A percentile compares a stretch with the other conserved stretches of the same genome.
Evolutionary conservation across 1,284 basidiomycete genomes (phyloP).

Genomic region (Malassezia japonica): DNA sequence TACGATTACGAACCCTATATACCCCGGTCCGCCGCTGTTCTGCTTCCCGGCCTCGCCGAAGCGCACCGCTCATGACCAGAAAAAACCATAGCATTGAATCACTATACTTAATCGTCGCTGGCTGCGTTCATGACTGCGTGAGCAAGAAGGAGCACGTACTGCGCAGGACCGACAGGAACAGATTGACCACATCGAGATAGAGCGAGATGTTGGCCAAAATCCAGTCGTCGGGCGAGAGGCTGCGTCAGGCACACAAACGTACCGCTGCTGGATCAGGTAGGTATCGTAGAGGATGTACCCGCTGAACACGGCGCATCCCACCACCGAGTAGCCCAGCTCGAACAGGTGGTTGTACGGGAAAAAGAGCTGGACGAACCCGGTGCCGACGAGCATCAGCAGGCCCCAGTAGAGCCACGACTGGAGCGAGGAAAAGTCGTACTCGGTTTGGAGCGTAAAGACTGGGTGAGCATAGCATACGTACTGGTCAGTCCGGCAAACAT

Average conservation of each 20-base stretch:
- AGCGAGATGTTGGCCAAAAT: conserved; percentile 74
- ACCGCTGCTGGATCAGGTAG: conserved; percentile 59
- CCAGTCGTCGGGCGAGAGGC: conserved; percentile 74
- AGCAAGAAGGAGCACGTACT: not conserved
- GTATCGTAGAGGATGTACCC: conserved; percentile 61
- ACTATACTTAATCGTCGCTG: conserved; percentile 1
- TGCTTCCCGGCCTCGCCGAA: no score
- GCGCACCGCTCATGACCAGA: not conserved
- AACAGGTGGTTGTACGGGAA: conserved; percentile 66
- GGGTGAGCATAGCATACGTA: conserved; percentile 48
- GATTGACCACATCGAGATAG: conserved; percentile 55
- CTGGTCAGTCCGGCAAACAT: conserved; percentile 65
- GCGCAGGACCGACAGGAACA: conserved; percentile 65
- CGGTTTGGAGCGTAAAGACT: conserved; percentile 68
- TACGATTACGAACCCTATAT: no score
- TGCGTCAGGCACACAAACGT: conserved; percentile 20
- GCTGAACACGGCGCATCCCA: conserved; percentile 71
- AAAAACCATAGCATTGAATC: not conserved
- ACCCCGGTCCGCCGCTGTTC: no score
- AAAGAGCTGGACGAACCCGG: conserved; percentile 61
- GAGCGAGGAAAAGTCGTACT: conserved; percentile 66
- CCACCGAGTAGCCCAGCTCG: conserved; percentile 66
- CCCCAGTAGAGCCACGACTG: conserved; percentile 72
- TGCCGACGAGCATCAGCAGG: conserved; percentile 39
- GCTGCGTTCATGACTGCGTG: conserved; percentile 9